Evolutionary conservation across 129 eudicot species (phyloP), one percentile per base, ranked within the genome.

Genomic region (carrot (Daucus carota)): DNA sequence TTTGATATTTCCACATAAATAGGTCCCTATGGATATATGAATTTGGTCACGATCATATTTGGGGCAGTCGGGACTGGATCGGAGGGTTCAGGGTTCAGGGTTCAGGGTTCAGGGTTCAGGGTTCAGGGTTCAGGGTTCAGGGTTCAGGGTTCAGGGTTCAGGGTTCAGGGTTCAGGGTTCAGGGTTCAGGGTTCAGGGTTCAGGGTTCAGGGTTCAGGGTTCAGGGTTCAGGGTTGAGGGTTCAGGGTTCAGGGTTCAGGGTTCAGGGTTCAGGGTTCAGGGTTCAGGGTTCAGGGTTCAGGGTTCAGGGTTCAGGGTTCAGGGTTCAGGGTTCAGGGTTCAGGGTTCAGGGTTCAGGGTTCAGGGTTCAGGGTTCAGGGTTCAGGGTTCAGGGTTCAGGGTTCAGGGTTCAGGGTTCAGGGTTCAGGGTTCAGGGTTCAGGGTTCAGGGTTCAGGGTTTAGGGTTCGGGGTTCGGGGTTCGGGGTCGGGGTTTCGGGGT

Each of bases 361-460:
- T 80, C 44, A 22, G 75, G 83, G 69, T 80, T 80, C 44, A 47
- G 83, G 83, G 17, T 73, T 62, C 13, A 73, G 82, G 74, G 42
- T 62, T 79, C 42, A 43, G 78, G 78, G 82, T 73, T 79, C 62
- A 31, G 78, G 78, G 74, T 72, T 73, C 6, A 60, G 42, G 78
- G 78, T 26, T 73, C 73, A 73, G 8, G 78, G 78, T 72, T 73
- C 73, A 26, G 31, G 78, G 82, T 73, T 60, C 69, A 32, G 24
- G 57, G 75, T 67, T 75, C 69, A 15, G 75, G 79, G 79, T 69
- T 79, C 63, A 74, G 79, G 83, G 79, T 74, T 80, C 54, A 73
- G 82, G 82, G 77, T 72, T 79, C 54, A 36, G 77, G 82, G 69
- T 79, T 79, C 6, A 45, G 63, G 79, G 73, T 36, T 70, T 70